These are phyloP conservation scores for Xylaria sp. DNA, from an alignment of 2,329 filamentous ascomycete genomes.

Conservation along the genomic window DNA sequence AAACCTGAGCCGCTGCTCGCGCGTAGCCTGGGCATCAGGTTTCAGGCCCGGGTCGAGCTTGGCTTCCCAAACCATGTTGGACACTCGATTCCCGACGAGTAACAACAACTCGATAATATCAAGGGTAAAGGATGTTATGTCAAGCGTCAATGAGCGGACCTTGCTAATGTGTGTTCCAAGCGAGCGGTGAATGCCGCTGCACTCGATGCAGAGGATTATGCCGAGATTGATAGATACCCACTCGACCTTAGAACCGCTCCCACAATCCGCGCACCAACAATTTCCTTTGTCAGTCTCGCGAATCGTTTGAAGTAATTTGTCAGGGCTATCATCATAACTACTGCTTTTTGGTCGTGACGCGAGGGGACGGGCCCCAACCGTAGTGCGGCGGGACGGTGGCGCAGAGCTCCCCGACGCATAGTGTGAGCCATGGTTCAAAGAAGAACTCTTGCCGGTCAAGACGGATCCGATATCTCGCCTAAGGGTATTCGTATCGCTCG, in stretches of 20 bases:
- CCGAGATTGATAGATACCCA: slow-evolving; percentile 99
- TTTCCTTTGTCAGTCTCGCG: slow-evolving; percentile 93
- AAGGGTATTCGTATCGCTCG: slow-evolving; percentile 65
- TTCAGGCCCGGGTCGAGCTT: slow-evolving; percentile 79
- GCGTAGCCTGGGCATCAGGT: slow-evolving; percentile 78
- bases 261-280: slow-evolving; percentile 92
- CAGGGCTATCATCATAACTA: slow-evolving; percentile 82
- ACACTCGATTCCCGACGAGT: slow-evolving; percentile 90
- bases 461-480: slow-evolving; percentile 92
- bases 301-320: slow-evolving; percentile 85
- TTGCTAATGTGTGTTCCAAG: slow-evolving; percentile 98
- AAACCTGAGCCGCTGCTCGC: slow-evolving; percentile 92
- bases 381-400: slow-evolving; percentile 83
- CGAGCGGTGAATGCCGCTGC: slow-evolving; percentile 95
- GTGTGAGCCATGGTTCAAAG: slow-evolving; percentile 63
- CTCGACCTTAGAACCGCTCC: slow-evolving; percentile 90
- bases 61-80: slow-evolving; percentile 97
- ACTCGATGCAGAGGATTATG: slow-evolving; percentile 97
- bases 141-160: slow-evolving; percentile 91
- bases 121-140: slow-evolving; percentile 94
- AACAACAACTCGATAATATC: slow-evolving; percentile 96
- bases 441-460: slow-evolving; percentile 89
- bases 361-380: slow-evolving; percentile 85
- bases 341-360: slow-evolving; percentile 75
- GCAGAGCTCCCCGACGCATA: slow-evolving; percentile 59